Evolutionary conservation across 2,329 filamentous ascomycete genomes (phyloP).

Genomic region (Chaetomium sp.): DNA sequence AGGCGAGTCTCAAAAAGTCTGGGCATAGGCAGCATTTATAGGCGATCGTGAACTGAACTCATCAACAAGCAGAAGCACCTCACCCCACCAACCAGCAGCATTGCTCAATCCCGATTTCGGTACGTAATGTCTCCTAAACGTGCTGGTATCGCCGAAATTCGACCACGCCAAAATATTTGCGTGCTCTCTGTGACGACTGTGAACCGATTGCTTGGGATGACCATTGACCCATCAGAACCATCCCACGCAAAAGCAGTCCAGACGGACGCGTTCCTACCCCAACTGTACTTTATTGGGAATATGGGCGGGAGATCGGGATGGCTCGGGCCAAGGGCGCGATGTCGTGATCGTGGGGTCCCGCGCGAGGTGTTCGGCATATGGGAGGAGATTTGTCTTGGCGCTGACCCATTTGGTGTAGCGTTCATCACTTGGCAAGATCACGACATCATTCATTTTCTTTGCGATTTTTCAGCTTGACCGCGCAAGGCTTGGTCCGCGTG

Average conservation of each 20-base stretch:
- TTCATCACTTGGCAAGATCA: neutral
- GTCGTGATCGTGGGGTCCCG: constrained; percentile 9
- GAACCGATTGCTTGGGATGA: too few relatives aligned
- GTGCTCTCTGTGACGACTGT: too few relatives aligned
- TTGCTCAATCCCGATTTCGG: neutral
- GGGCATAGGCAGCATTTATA: neutral
- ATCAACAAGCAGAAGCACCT: neutral
- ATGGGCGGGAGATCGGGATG: neutral
- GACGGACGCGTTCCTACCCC: too few relatives aligned
- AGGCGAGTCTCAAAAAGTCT: too few relatives aligned
- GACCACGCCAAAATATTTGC: neutral
- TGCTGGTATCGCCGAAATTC: neutral
- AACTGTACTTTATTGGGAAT: neutral
- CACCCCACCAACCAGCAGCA: neutral
- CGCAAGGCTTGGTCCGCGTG: too few relatives aligned
- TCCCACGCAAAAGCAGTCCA: neutral
- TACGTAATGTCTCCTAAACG: neutral
- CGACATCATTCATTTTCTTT: neutral
- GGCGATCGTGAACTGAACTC: too few relatives aligned
- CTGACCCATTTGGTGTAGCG: neutral
- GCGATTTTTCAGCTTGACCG: neutral
- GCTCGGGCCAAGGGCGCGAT: neutral
- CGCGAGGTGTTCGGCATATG: neutral
- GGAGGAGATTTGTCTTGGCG: neutral
- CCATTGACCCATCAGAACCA: neutral